phyloP scores from a whole-genome alignment of 1,284 basidiomycete species.

The Neolentinus lepideus region DNA sequence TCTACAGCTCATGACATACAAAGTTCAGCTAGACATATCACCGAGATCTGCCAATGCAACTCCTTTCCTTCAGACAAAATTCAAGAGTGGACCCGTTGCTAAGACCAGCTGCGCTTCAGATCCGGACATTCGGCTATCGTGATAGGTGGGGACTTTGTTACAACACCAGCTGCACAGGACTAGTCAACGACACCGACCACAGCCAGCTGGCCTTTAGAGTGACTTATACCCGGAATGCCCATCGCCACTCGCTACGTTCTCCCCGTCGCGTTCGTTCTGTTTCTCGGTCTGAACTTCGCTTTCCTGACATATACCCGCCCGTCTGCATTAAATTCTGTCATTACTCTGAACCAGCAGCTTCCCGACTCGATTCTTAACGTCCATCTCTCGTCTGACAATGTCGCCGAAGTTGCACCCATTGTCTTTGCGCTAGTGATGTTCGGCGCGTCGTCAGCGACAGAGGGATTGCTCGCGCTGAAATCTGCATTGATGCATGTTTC shows the following conservation, averaged over 20 bases:
- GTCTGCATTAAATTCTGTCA: not conserved
- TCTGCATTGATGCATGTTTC: slow-evolving; percentile 6
- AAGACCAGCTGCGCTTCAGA: too few relatives aligned
- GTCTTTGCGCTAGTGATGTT: slow-evolving; percentile 5
- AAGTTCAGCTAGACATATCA: too few relatives aligned
- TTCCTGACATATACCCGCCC: not conserved
- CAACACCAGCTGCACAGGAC: not conserved
- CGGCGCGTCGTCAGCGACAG: not conserved
- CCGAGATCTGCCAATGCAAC: too few relatives aligned
- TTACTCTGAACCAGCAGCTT: not conserved
- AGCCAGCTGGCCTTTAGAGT: not conserved
- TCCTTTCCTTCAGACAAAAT: too few relatives aligned
- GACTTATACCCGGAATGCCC: not conserved
- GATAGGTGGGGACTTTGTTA: too few relatives aligned
- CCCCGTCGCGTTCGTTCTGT: not conserved
- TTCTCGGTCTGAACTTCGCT: not conserved
- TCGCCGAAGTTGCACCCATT: slow-evolving; percentile 7
- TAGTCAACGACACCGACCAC: not conserved
- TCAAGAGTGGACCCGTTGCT: too few relatives aligned
- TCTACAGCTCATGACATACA: too few relatives aligned
- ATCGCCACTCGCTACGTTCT: not conserved
- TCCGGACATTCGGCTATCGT: too few relatives aligned
- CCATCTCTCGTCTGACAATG: not conserved
- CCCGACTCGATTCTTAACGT: not conserved
- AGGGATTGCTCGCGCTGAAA: slow-evolving; percentile 6